phyloP scores from a whole-genome alignment of 1,284 basidiomycete genomes.

The Trametes hirsuta region DNA sequence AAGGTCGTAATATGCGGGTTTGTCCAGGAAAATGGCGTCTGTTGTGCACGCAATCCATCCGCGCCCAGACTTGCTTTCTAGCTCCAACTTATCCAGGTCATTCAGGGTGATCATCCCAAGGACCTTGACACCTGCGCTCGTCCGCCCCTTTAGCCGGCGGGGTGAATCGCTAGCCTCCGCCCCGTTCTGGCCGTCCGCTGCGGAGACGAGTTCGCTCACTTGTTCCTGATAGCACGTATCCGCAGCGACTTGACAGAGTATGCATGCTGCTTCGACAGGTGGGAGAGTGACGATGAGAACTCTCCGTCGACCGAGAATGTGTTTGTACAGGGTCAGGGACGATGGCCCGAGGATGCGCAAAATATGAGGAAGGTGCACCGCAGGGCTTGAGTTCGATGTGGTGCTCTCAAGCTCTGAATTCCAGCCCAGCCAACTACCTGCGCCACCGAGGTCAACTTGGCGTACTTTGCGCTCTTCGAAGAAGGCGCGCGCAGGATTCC shows the following conservation, averaged over 20 bases:
- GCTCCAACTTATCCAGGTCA: slow-evolving; percentile 63
- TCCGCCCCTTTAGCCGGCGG: slow-evolving; percentile 46
- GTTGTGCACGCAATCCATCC: slow-evolving; percentile 87
- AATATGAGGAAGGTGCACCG: slow-evolving; percentile 67
- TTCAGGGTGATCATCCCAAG: slow-evolving; percentile 78
- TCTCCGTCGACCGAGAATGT: slow-evolving; percentile 69
- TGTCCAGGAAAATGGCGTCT: slow-evolving; percentile 80
- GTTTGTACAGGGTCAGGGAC: slow-evolving; percentile 75
- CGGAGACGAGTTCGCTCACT: slow-evolving; percentile 16
- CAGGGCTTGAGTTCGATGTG: slow-evolving; percentile 46
- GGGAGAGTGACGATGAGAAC: slow-evolving; percentile 78
- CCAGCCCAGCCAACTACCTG: slow-evolving; percentile 69
- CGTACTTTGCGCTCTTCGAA: slow-evolving; percentile 64
- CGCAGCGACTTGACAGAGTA: slow-evolving; percentile 73
- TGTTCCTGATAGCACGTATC: slow-evolving; percentile 71
- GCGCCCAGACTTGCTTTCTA: slow-evolving; percentile 56
- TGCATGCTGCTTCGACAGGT: slow-evolving; percentile 76
- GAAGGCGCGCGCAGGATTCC: slow-evolving; percentile 62
- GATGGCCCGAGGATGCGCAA: slow-evolving; percentile 77
- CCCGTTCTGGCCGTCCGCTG: slow-evolving; percentile 23
- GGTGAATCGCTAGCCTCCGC: slow-evolving; percentile 21
- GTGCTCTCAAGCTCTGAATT: slow-evolving; percentile 58
- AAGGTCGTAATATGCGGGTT: slow-evolving; percentile 74
- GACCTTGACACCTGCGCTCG: slow-evolving; percentile 59
- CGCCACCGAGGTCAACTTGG: slow-evolving; percentile 50